A percentile compares a stretch with the other conserved stretches of the same genome.
These are phyloP conservation scores for Cardamine chenopodiifolia DNA, from an alignment of 345 rosid genomes.

Conservation along the genomic window DNA sequence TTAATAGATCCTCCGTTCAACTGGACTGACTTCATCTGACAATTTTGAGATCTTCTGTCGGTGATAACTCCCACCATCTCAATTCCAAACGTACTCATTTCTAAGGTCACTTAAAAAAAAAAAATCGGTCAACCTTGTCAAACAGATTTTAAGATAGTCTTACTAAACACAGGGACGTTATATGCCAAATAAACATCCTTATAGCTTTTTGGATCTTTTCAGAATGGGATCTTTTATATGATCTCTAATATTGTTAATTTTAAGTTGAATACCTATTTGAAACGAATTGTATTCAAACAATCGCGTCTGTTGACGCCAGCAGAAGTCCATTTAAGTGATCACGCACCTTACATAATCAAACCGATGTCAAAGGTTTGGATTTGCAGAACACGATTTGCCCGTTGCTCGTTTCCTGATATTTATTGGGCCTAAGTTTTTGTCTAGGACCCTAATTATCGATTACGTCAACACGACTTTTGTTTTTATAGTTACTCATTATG, in stretches of 20 bases:
- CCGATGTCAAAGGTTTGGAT: slow-evolving; percentile 6
- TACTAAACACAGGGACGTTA: neutral
- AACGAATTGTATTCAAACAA: slow-evolving; percentile 7
- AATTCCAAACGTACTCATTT: neutral
- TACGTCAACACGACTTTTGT: neutral
- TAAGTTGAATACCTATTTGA: neutral
- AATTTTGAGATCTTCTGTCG: slow-evolving; percentile 21
- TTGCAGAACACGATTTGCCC: neutral
- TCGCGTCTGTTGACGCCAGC: slow-evolving; percentile 38
- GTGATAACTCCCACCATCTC: neutral
- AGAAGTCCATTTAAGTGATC: slow-evolving; percentile 13
- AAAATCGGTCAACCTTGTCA: neutral
- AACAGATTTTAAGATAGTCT: neutral
- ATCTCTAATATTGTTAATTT: neutral
- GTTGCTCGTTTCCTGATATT: neutral
- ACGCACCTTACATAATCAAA: slow-evolving; percentile 30
- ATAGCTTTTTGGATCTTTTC: neutral
- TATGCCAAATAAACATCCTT: neutral
- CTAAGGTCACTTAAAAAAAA: neutral
- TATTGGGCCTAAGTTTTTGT: neutral
- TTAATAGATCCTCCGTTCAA: slow-evolving; percentile 23
- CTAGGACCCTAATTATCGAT: neutral
- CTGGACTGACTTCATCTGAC: slow-evolving; percentile 20
- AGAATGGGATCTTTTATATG: neutral
- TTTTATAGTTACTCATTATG: neutral